Conservation (phyloP, 495 filamentous ascomycete species). For the Tuber melanosporum region DNA sequence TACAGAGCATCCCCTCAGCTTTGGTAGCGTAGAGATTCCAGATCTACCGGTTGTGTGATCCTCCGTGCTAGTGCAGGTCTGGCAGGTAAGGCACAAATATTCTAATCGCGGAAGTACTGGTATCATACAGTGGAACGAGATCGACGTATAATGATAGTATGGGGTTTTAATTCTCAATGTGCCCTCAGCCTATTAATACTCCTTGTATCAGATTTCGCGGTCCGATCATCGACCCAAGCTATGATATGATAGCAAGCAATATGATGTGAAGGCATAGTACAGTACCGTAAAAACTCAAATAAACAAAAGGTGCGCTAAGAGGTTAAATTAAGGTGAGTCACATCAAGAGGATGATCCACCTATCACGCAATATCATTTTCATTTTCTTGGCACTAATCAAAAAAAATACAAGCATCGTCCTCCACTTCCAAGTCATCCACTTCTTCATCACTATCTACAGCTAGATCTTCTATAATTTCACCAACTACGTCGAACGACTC, state of each 20-base stretch:
- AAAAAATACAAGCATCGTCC: too few species aligned
- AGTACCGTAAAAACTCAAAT: too few species aligned
- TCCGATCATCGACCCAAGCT: neutral
- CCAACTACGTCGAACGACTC: too few species aligned
- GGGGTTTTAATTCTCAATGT: too few species aligned
- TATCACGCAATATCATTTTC: too few species aligned
- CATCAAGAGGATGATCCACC: too few species aligned
- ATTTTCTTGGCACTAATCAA: too few species aligned
- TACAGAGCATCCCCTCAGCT: neutral
- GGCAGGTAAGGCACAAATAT: neutral
- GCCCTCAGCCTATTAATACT: neutral
- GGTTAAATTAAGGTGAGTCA: too few species aligned
- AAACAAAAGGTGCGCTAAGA: too few species aligned
- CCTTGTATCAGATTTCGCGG: neutral
- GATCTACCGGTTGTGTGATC: neutral
- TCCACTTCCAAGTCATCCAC: too few species aligned
- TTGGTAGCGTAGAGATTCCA: neutral
- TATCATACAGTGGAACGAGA: neutral
- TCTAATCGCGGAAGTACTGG: neutral
- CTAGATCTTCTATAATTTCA: too few species aligned
- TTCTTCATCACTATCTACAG: too few species aligned
- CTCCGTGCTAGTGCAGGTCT: neutral
- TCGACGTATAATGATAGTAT: neutral
- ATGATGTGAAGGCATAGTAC: neutral
- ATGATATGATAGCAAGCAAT: neutral